These are phyloP conservation scores for Capronia coronata DNA, from an alignment of 2,329 filamentous ascomycete species.

Conservation along the genomic window DNA sequence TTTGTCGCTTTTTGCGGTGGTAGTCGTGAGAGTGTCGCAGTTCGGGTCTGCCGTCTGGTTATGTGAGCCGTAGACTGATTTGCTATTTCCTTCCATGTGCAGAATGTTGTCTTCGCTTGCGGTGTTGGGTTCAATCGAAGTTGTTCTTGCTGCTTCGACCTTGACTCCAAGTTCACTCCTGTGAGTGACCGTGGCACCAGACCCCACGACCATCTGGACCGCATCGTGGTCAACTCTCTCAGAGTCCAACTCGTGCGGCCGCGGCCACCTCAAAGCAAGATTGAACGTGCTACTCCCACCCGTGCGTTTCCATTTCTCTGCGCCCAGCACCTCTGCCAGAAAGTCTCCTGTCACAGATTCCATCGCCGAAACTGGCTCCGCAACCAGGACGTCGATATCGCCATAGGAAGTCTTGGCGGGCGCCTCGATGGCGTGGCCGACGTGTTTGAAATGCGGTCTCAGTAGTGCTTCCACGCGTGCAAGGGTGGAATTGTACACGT, in stretches of 20 bases:
- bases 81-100: no score
- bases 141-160: no score
- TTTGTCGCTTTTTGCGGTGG: slow-evolving; percentile 40
- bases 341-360: slow-evolving; percentile 6
- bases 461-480: slow-evolving; percentile 40
- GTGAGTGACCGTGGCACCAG: no score
- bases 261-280: slow-evolving; percentile 23
- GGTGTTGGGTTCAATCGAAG: no score
- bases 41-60: no score
- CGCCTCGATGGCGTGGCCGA: slow-evolving; percentile 59
- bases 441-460: slow-evolving; percentile 46
- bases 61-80: no score
- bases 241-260: no score
- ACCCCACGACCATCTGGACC: no score
- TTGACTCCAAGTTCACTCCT: no score
- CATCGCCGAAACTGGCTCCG: slow-evolving; percentile 32
- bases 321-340: slow-evolving; percentile 14
- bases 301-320: slow-evolving; percentile 14
- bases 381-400: slow-evolving; percentile 67
- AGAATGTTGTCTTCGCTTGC: no score
- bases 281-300: slow-evolving; percentile 33
- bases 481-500: slow-evolving; percentile 52
- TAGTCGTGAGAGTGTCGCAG: slow-evolving; percentile 23
- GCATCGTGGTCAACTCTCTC: no score
- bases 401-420: slow-evolving; percentile 63